Conservation (phyloP, 352 stramenopile genomes). For the Globisporangium takayamanum region DNA sequence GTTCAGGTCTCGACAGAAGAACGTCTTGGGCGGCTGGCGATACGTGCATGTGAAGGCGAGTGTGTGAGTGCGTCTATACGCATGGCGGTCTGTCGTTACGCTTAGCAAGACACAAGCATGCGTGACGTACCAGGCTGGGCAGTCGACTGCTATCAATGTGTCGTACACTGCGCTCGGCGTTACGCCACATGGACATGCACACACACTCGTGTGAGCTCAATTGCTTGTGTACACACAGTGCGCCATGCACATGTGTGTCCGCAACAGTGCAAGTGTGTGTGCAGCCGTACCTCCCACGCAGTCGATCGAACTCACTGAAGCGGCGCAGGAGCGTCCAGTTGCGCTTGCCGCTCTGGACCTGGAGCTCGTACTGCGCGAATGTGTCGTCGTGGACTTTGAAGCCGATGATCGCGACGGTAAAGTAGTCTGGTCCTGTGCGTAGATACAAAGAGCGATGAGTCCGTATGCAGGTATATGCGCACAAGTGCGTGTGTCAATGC, state of each 20-base stretch:
- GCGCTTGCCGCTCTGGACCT: constrained; percentile 62
- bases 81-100: background rate
- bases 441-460: too few species aligned
- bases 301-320: constrained; percentile 65
- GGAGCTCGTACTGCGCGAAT: constrained; percentile 61
- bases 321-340: constrained; percentile 62
- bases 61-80: background rate
- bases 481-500: background rate
- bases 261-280: background rate
- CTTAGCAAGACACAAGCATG: background rate
- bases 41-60: too few species aligned
- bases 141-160: background rate
- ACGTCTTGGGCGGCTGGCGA: constrained; percentile 54
- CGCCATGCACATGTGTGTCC: too few species aligned
- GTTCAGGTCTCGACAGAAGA: constrained; percentile 67
- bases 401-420: constrained; percentile 56
- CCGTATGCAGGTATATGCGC: background rate
- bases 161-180: background rate
- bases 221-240: background rate
- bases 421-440: constrained; percentile 56
- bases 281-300: constrained; percentile 36
- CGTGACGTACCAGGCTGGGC: background rate
- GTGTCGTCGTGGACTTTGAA: constrained; percentile 37
- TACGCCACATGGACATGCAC: background rate
- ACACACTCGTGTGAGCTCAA: background rate